Base-by-base conservation (phyloP, 305 asterid species). In the Solanum hybrid region DNA sequence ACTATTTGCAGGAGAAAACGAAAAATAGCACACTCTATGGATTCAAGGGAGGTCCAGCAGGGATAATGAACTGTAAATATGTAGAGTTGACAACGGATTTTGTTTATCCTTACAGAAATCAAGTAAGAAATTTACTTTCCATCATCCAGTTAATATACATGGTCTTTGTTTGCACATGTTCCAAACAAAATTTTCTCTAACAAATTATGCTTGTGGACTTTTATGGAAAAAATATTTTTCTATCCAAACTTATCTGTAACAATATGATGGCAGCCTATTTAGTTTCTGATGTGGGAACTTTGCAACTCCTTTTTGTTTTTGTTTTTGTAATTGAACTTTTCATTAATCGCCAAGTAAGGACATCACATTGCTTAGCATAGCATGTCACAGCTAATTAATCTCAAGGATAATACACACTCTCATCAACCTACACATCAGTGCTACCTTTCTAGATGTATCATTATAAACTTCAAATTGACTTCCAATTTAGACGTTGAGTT, bases 31-130 rank as follows among this genome's bases (percentile, higher is more conserved):
- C 92, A 5, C 89, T 94, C 89, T 94, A 93, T 86, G 98, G 98
- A 86, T 95, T 94, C 69, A 92, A 81, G 89, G 96, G 97, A 88
- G 97, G 97, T 86, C 98, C 98, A 51, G 97, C 98, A 18, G 98
- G 97, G 85, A 91, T 95, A 83, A 94, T 94, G 97, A 93, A 94
- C 71, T 78, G 95, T 89, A 95, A 94, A 90, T 95, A 93, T 91
- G 95, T 95, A 64, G 87, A 92, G 92, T 90, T 95, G 93, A 94
- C 95, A 10, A 61, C 94, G 8, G 94, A 94, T 20, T 94, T 90
- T 40, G 91, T 94, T 40, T 90, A 91, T 91, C 97, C 97, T 89
- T 95, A 92, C 88, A 92, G 96, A 75, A 94, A 95, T 93, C 96
- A 95, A 90, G 96, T 93, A 88, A 82, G 94, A 57, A 73, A 61